phyloP scores from a whole-genome alignment of 805 yeast species.

The Kuraishia floccosa region DNA sequence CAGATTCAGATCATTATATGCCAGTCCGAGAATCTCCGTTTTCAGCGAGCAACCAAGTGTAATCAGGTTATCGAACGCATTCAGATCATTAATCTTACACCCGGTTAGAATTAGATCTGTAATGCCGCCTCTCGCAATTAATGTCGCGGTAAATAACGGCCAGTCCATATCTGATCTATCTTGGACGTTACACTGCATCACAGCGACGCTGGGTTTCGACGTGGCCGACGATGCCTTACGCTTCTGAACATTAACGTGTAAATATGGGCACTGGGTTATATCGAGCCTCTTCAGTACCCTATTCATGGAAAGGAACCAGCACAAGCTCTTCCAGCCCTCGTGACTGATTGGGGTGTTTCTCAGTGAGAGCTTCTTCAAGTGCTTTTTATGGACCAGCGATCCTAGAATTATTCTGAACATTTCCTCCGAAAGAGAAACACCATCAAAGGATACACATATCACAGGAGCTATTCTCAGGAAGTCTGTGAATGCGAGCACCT shows the following conservation, averaged over 20 bases:
- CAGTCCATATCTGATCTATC: slow-evolving; percentile 76
- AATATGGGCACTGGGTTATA: slow-evolving; percentile 54
- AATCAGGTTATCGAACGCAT: slow-evolving; percentile 42
- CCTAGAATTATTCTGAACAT: slow-evolving; percentile 69
- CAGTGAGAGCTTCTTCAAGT: slow-evolving; percentile 62
- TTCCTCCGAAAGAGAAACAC: slow-evolving; percentile 59
- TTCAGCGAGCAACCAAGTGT: slow-evolving; percentile 39
- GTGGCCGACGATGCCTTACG: slow-evolving; percentile 13
- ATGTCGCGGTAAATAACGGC: slow-evolving; percentile 61
- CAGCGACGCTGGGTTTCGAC: slow-evolving; percentile 10
- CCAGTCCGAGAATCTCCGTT: slow-evolving; percentile 64
- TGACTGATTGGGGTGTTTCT: slow-evolving; percentile 66
- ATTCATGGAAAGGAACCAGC: slow-evolving; percentile 63
- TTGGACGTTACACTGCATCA: slow-evolving; percentile 35
- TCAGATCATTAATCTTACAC: slow-evolving; percentile 46
- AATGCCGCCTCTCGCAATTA: slow-evolving; percentile 60
- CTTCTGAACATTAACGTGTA: slow-evolving; percentile 31
- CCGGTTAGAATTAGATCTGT: slow-evolving; percentile 78
- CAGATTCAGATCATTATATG: slow-evolving; percentile 53
- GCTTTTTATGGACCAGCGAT: slow-evolving; percentile 55
- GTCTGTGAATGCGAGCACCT: slow-evolving; percentile 79
- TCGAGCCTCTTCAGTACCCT: slow-evolving; percentile 48
- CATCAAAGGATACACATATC: slow-evolving; percentile 65
- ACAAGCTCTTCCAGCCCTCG: slow-evolving; percentile 69
- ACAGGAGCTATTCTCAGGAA: slow-evolving; percentile 81